These are phyloP conservation scores for Colletotrichum scovillei DNA, from an alignment of 2,329 filamentous ascomycete species.

Conservation along the genomic window DNA sequence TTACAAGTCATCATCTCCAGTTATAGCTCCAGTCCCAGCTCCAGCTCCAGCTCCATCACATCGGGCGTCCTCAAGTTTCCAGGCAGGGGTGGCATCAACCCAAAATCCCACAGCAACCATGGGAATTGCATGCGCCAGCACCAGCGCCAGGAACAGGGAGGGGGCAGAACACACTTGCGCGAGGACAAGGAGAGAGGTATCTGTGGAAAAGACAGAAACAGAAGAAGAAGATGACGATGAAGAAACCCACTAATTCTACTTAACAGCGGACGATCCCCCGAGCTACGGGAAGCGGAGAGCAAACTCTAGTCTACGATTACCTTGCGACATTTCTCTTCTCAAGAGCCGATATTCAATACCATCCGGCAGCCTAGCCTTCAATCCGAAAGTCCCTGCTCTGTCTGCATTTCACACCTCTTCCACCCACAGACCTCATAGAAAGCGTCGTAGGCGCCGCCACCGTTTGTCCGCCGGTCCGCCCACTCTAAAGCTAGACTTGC, in stretches of 20 bases:
- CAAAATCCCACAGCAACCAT: neutral
- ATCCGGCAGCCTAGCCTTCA: neutral
- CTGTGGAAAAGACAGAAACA: neutral
- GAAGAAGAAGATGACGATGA: neutral
- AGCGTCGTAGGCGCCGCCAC: neutral
- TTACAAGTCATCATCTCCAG: slow-evolving; percentile 6
- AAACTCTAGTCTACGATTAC: neutral
- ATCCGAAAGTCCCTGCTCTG: neutral
- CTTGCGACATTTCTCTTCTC: neutral
- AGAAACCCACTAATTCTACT: slow-evolving; percentile 25
- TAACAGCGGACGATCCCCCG: slow-evolving; percentile 19
- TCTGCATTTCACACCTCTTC: neutral
- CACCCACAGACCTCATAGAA: neutral
- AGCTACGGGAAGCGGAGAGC: slow-evolving; percentile 2
- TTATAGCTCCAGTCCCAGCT: neutral
- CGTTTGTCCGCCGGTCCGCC: neutral
- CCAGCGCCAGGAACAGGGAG: slow-evolving; percentile 24
- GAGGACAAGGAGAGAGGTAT: neutral
- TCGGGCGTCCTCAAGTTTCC: neutral
- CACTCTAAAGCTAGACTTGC: neutral
- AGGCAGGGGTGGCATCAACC: neutral
- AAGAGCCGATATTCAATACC: neutral
- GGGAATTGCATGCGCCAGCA: neutral
- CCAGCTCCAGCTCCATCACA: neutral
- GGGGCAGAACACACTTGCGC: neutral